Base-by-base conservation (phyloP, 1,284 basidiomycete genomes). In the Thelephora terrestris region DNA sequence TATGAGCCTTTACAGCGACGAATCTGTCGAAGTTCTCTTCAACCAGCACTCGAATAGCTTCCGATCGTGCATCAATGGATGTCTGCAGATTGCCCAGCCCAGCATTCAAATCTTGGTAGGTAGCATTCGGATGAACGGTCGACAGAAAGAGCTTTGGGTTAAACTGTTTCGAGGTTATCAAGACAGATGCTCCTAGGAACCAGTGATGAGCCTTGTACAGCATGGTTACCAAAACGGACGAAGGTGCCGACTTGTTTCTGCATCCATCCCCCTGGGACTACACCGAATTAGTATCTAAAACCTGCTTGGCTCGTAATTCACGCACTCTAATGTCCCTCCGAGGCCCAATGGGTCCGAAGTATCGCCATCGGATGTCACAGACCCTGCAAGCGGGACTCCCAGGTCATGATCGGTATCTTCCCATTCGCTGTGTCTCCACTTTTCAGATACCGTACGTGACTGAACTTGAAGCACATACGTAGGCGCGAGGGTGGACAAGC, bases 1-100 rank as follows among this genome's bases (percentile, higher is more conserved):
- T 95, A 10, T 90, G 91, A 14, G 91, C 91, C 61, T 99, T 99
- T 52, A 99, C 95, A 4, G 91, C 89, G 10, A 99, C 95, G 61
- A 99, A 99, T 21, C 92, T 76, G 68, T 99, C 94, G 69, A 99
- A 98, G 67, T 98, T 97, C 59, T 97, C 91, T 65, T 98, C 92
- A 20, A 99, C 96, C 38, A 99, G 75, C 21, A 96, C 82, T 46
- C 93, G 78, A 52, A 99, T 85, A 21, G 94, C 95, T 58, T 95
- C 91, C 2, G 91, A 93, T 29, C 94, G 79, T 3, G 84, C 78
- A 59, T 96, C 93, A 52, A 96, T 82, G 16, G 88, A 85, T 18
- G 78, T 67, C 51, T 81, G 78, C 5, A 94, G 73, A 52, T 82
- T 76, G 0, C 73, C 62, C 32, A 91, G 86, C 1, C 91, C 93